Evolutionary conservation across 2,329 filamentous ascomycete genomes (phyloP).

Genomic region (Sporothrix variecibatus): DNA sequence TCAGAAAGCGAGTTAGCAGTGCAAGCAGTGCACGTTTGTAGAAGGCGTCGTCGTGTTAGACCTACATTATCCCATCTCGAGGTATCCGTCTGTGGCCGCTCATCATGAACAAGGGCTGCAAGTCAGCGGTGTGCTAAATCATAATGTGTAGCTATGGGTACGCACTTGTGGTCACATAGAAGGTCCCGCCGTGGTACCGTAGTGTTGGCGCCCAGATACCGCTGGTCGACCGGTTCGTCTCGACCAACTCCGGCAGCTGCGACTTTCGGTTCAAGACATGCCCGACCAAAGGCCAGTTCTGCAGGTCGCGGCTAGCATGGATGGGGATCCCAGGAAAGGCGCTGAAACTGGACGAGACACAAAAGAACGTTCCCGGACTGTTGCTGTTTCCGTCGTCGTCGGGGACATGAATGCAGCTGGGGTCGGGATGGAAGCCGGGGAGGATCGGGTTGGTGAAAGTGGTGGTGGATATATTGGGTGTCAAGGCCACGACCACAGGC

Average conservation of each 20-base stretch:
- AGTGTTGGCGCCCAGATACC: constrained; percentile 41
- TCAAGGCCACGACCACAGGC: neutral
- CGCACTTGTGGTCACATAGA: constrained; percentile 37
- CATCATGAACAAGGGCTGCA: constrained; percentile 38
- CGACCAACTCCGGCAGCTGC: constrained; percentile 40
- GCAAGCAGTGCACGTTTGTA: too few species aligned
- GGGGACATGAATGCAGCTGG: constrained; percentile 44
- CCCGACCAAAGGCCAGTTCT: constrained; percentile 45
- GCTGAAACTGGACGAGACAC: constrained; percentile 47
- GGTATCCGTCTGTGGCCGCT: constrained; percentile 39
- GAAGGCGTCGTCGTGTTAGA: too few species aligned
- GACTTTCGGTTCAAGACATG: constrained; percentile 41
- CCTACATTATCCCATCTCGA: constrained; percentile 44
- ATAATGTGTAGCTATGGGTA: neutral
- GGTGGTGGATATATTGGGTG: neutral
- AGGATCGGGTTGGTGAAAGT: constrained; percentile 45
- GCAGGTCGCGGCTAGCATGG: constrained; percentile 47
- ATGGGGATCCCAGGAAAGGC: constrained; percentile 49
- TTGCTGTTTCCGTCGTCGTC: constrained; percentile 41
- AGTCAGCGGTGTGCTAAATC: neutral
- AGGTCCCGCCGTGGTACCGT: constrained; percentile 36
- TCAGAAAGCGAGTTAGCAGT: neutral
- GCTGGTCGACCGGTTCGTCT: constrained; percentile 39
- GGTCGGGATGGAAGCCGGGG: constrained; percentile 48
- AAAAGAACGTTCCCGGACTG: constrained; percentile 43